Conservation (phyloP, 768 basidiomycete species). For the Phaeotremella fagi region DNA sequence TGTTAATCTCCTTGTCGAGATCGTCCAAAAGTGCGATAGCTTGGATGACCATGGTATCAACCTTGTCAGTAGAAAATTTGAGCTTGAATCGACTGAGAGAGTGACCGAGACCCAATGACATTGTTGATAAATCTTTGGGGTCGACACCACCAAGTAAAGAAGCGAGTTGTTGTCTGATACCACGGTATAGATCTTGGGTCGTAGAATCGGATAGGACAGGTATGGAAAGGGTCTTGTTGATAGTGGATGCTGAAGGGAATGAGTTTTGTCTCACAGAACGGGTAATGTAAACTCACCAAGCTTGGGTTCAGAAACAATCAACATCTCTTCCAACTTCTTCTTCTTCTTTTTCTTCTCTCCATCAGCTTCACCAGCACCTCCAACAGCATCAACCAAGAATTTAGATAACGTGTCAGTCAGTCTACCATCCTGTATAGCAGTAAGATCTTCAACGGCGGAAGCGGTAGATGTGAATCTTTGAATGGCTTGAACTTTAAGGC, state of each 20-base stretch:
- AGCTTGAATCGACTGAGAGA: slow-evolving; percentile 96
- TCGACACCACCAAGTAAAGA: slow-evolving; percentile 71
- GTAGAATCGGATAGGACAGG: slow-evolving; percentile 65
- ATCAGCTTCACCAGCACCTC: slow-evolving; percentile 58
- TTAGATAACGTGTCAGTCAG: slow-evolving; percentile 87
- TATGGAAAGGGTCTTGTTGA: slow-evolving; percentile 89
- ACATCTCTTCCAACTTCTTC: slow-evolving; percentile 65
- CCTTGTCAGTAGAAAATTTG: slow-evolving; percentile 99
- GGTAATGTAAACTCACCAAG: slow-evolving; percentile 60
- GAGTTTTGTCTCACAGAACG: neutral
- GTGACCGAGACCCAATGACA: slow-evolving; percentile 96
- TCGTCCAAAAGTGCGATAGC: slow-evolving; percentile 97
- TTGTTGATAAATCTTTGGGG: slow-evolving; percentile 75
- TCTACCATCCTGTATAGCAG: slow-evolving; percentile 86
- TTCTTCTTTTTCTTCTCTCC: slow-evolving; percentile 65
- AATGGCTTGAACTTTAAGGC: slow-evolving; percentile 87
- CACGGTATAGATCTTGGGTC: slow-evolving; percentile 80
- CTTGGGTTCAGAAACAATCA: slow-evolving; percentile 80
- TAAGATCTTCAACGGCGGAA: slow-evolving; percentile 92
- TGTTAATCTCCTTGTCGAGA: slow-evolving; percentile 99
- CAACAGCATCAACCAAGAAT: slow-evolving; percentile 58
- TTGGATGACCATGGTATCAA: slow-evolving; percentile 99
- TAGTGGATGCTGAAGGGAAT: slow-evolving; percentile 61
- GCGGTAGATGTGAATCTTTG: slow-evolving; percentile 97
- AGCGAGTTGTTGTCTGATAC: slow-evolving; percentile 83